Evolutionary conservation across 2,329 filamentous ascomycete species (phyloP).

Genomic region (Escovopsis sp.): DNA sequence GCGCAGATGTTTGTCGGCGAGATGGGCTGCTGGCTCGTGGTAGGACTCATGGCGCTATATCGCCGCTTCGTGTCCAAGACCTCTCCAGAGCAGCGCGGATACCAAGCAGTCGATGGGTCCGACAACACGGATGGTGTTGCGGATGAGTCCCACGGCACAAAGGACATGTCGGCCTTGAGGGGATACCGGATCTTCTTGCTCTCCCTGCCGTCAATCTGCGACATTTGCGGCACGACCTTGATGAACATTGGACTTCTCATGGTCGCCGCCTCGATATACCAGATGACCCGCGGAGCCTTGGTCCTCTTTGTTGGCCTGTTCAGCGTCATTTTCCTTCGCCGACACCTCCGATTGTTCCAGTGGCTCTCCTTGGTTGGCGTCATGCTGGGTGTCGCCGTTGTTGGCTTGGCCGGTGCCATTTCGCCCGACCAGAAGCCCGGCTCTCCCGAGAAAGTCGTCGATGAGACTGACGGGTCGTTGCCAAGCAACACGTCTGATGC

Average conservation of each 20-base stretch:
- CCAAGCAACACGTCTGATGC: slow-evolving; percentile 16
- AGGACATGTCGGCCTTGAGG: slow-evolving; percentile 43
- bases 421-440: slow-evolving; percentile 50
- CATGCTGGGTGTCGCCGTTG: slow-evolving; percentile 73
- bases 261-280: slow-evolving; percentile 91
- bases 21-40: slow-evolving; percentile 87
- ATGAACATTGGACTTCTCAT: slow-evolving; percentile 95
- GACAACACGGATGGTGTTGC: slow-evolving; percentile 14
- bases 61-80: slow-evolving; percentile 35
- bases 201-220: slow-evolving; percentile 76
- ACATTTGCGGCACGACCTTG: slow-evolving; percentile 86
- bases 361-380: slow-evolving; percentile 83
- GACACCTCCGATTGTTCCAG: slow-evolving; percentile 72
- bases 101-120: slow-evolving; percentile 46
- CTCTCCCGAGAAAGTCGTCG: slow-evolving; percentile 15
- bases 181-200: slow-evolving; percentile 63
- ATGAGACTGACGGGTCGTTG: slow-evolving; percentile 22
- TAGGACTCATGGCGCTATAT: slow-evolving; percentile 56
- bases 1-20: slow-evolving; percentile 97
- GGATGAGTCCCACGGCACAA: slow-evolving; percentile 6
- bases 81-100: slow-evolving; percentile 36
- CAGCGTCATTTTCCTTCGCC: slow-evolving; percentile 77
- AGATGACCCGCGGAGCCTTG: slow-evolving; percentile 92
- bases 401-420: slow-evolving; percentile 78
- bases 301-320: slow-evolving; percentile 94